Evolutionary conservation across 2,329 filamentous ascomycete genomes (phyloP).

Genomic region (Arthrinium puccinioides): DNA sequence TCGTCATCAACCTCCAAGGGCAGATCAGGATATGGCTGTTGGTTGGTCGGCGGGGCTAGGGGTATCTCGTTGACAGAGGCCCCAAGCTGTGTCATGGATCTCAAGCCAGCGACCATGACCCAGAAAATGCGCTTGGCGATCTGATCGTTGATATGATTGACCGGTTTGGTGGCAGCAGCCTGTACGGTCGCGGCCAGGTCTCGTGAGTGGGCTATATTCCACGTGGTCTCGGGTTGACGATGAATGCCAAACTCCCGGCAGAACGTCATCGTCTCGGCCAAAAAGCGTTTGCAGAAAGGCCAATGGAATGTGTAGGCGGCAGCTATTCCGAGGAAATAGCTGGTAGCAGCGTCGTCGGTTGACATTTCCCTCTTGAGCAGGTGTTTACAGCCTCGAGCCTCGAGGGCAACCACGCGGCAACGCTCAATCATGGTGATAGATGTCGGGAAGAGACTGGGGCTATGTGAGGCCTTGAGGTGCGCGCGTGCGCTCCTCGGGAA

Average conservation of each 20-base stretch:
- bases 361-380: slow-evolving; percentile 41
- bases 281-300: slow-evolving; percentile 61
- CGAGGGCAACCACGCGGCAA: slow-evolving; percentile 62
- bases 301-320: slow-evolving; percentile 62
- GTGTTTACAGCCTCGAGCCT: slow-evolving; percentile 51
- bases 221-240: slow-evolving; percentile 37
- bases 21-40: slow-evolving; percentile 69
- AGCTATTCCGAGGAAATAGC: slow-evolving; percentile 65
- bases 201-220: slow-evolving; percentile 10
- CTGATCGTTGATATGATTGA: slow-evolving; percentile 67
- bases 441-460: slow-evolving; percentile 58
- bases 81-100: slow-evolving; percentile 72
- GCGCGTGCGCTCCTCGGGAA: slow-evolving; percentile 66
- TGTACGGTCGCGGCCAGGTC: slow-evolving; percentile 29
- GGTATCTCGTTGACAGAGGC: slow-evolving; percentile 63
- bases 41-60: slow-evolving; percentile 69
- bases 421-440: slow-evolving; percentile 63
- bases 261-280: slow-evolving; percentile 65
- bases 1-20: slow-evolving; percentile 80
- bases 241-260: slow-evolving; percentile 61
- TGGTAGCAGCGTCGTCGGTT: slow-evolving; percentile 61
- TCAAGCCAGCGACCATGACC: slow-evolving; percentile 70
- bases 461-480: slow-evolving; percentile 61
- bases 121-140: slow-evolving; percentile 77
- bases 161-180: slow-evolving; percentile 33